phyloP scores from a whole-genome alignment of 331 rosid species.

The Malus hybrid region DNA sequence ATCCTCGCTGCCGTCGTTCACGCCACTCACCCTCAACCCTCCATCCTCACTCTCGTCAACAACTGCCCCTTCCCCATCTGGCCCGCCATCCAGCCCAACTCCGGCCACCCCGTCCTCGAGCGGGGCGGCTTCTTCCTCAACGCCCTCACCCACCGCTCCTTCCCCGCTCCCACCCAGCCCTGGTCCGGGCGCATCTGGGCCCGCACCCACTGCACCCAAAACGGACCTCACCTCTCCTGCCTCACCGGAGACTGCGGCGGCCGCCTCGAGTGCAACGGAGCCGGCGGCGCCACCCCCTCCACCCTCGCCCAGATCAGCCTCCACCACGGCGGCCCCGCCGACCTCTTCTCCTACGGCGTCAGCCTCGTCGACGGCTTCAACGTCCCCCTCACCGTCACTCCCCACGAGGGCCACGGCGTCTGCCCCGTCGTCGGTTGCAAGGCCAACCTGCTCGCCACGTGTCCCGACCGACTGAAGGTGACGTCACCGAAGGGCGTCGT shows the following conservation, averaged over 20 bases:
- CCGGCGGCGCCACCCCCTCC: constrained; percentile 62
- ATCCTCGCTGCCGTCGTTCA: constrained; percentile 15
- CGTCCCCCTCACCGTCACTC: constrained; percentile 68
- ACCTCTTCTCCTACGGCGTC: constrained; percentile 70
- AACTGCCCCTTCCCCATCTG: constrained; percentile 90
- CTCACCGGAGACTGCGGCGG: constrained; percentile 81
- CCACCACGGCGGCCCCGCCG: constrained; percentile 66
- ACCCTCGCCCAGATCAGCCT: constrained; percentile 56
- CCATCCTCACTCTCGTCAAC: constrained; percentile 64
- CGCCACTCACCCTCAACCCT: constrained; percentile 9
- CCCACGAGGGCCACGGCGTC: constrained; percentile 77
- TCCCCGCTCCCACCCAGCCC: constrained; percentile 55
- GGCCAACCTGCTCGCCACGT: constrained; percentile 44
- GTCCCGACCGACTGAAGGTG: constrained; percentile 50
- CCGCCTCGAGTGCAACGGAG: constrained; percentile 64
- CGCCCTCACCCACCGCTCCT: constrained; percentile 57
- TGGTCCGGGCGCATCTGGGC: constrained; percentile 99
- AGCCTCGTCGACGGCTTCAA: constrained; percentile 93
- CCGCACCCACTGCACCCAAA: constrained; percentile 53
- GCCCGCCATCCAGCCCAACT: constrained; percentile 93
- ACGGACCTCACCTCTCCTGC: constrained; percentile 43
- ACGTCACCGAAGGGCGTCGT: constrained; percentile 44
- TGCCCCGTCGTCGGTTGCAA: constrained; percentile 89
- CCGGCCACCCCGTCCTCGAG: constrained; percentile 59
- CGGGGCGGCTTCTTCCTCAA: constrained; percentile 67